Conservation (phyloP, 1,139 yeast species). For the Torulaspora pretoriensis region DNA sequence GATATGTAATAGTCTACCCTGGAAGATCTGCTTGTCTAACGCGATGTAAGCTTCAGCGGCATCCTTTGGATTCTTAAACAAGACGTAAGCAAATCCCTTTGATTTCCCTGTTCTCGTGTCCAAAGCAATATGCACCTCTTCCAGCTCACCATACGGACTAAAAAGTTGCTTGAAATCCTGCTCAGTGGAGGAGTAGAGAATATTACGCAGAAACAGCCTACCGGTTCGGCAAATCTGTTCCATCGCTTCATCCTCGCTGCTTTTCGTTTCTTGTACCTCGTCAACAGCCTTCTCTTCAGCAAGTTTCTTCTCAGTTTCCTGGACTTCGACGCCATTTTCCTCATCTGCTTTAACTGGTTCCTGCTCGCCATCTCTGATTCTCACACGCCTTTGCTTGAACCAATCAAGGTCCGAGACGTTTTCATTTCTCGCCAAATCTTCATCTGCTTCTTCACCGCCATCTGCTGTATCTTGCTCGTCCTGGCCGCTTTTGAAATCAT, state of each 20-base stretch:
- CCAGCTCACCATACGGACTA: constrained; percentile 48
- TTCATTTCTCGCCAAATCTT: constrained; percentile 46
- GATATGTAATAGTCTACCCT: constrained; percentile 88
- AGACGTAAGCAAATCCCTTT: constrained; percentile 88
- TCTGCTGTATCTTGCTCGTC: constrained; percentile 17
- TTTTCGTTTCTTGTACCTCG: constrained; percentile 11
- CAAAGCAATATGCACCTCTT: constrained; percentile 84
- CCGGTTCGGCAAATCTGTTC: constrained; percentile 65
- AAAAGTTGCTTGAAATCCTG: constrained; percentile 61
- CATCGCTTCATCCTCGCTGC: constrained; percentile 45
- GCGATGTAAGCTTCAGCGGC: constrained; percentile 72
- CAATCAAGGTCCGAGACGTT: constrained; percentile 79
- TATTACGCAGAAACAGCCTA: constrained; percentile 82
- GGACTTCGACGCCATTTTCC: no score
- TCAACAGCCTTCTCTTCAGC: constrained; percentile 13
- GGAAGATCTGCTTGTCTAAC: constrained; percentile 85
- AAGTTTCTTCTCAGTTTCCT: constrained; percentile 1
- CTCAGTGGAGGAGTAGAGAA: constrained; percentile 75
- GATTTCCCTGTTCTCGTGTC: constrained; percentile 88
- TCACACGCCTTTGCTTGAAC: constrained; percentile 71
- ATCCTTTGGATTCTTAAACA: constrained; percentile 59
- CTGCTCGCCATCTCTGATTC: constrained; percentile 55
- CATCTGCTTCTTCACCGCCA: constrained; percentile 26
- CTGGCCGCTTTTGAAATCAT: constrained; percentile 12
- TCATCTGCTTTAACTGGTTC: constrained; percentile 12